Evolutionary conservation across 305 asterid genomes (phyloP).

Genomic region (Fraxinus floribunda): DNA sequence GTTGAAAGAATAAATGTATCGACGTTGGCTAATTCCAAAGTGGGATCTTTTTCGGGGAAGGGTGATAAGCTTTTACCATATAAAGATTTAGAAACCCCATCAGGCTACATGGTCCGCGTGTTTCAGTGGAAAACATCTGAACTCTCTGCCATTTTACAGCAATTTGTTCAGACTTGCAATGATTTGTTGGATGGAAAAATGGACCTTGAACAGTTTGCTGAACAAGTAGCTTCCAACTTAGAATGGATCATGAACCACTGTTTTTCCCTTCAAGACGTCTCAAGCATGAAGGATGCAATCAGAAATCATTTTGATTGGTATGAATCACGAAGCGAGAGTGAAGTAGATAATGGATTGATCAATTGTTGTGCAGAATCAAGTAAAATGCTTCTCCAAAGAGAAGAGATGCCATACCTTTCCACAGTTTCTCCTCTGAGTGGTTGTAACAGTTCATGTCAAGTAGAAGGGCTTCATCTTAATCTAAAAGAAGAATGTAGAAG

Average conservation of each 20-base stretch:
- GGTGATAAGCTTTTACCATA: constrained; percentile 31
- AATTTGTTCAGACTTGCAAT: constrained; percentile 59
- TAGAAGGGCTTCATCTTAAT: constrained; percentile 31
- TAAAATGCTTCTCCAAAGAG: constrained; percentile 28
- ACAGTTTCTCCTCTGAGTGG: constrained; percentile 26
- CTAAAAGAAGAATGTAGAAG: constrained; percentile 31
- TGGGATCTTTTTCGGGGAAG: constrained; percentile 31
- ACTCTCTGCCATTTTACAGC: constrained; percentile 49
- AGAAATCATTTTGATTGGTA: constrained; percentile 66
- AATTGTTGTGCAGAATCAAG: constrained; percentile 39
- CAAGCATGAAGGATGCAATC: constrained; percentile 71
- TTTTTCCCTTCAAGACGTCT: constrained; percentile 80
- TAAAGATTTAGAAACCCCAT: constrained; percentile 39
- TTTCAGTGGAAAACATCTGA: constrained; percentile 86
- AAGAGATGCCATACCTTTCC: constrained; percentile 25
- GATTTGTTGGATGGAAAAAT: constrained; percentile 54
- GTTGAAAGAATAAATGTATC: constrained; percentile 62
- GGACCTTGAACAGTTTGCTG: constrained; percentile 49
- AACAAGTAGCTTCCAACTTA: constrained; percentile 53
- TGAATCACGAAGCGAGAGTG: constrained; percentile 61
- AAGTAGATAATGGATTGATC: constrained; percentile 42
- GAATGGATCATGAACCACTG: constrained; percentile 91
- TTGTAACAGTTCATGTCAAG: constrained; percentile 25
- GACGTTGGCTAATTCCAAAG: constrained; percentile 35
- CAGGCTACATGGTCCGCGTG: constrained; percentile 59